Base-by-base conservation (phyloP, 2,329 filamentous ascomycete species). In the Venturia aucupariae region DNA sequence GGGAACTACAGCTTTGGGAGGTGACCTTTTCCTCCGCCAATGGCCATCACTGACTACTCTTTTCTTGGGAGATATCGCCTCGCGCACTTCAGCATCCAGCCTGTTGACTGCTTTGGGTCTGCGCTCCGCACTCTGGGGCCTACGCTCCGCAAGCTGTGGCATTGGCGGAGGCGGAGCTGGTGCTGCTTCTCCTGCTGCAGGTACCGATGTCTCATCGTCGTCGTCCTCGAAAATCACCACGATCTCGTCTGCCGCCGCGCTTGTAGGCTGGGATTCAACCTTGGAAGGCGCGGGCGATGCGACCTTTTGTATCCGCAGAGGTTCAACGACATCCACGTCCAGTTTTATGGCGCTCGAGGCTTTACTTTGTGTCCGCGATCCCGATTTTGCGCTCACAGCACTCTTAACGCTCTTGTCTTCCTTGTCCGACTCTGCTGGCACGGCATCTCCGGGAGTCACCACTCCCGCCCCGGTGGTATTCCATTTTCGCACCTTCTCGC, bases 11-110 rank as follows among this genome's bases (percentile, higher is more conserved):
- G 35, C 63, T 54, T 67, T 67, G 59, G 27, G 62, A 30, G 54
- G 41, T 44, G 51, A 46, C 39, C 27, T 70, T 71, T 86, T 87
- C 76, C 85, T 85, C 65, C 75, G 74, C 90, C 93, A 97, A 76
- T 96, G 90, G 64, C 90, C 89, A 77, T 97, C 93, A 73, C 92
- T 97, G 67, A 97, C 86, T 63, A 97, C 90, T 67, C 92, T 86
- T 81, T 96, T 97, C 77, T 90, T 92, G 19, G 93, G 93, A 57
- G 90, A 85, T 61, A 80, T 85, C 72, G 76, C 81, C 69, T 76
- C 78, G 72, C 72, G 79, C 66, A 74, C 74, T 10, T 81, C 79
- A 15, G 75, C 73, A 61, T 79, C 74, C 57, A 79, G 70, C 65
- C 77, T 74, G 61, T 76, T 76, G 35, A 61, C 35, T 19, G 30